These are phyloP conservation scores for Rubus idaeus DNA, from an alignment of 306 rosid genomes.

Conservation along the genomic window DNA sequence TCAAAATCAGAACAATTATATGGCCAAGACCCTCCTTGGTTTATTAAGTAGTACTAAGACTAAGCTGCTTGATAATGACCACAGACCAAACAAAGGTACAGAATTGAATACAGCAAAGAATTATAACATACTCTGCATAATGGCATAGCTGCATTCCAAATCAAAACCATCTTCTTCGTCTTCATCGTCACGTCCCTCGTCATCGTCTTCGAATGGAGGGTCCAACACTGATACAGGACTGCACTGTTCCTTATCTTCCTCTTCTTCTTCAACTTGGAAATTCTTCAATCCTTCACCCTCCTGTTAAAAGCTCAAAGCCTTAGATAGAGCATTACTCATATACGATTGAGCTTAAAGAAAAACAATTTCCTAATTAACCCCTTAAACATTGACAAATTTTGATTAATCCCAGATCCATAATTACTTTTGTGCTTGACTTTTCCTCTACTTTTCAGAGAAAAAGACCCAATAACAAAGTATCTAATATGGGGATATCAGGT, in stretches of 20 bases:
- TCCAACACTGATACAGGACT: conserved; percentile 95
- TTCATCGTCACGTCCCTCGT: conserved; percentile 45
- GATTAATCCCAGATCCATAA: conserved; percentile 35
- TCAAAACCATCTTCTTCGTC: conserved; percentile 47
- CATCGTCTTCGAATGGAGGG: conserved; percentile 81
- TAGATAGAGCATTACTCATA: neutral
- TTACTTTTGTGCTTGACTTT: conserved; percentile 36
- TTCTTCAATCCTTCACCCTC: conserved; percentile 41
- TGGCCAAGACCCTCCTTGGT: conserved; percentile 17
- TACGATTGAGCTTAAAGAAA: neutral
- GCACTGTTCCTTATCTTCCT: conserved; percentile 86
- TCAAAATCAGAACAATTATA: conserved; percentile 28
- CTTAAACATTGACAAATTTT: conserved; percentile 16
- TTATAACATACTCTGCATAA: conserved; percentile 74
- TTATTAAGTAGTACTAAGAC: neutral
- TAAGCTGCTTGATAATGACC: conserved; percentile 49
- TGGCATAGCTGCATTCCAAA: conserved; percentile 80
- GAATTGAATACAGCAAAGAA: conserved; percentile 13
- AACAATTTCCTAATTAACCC: neutral
- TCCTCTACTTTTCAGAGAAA: conserved; percentile 19
- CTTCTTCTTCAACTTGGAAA: conserved; percentile 43
- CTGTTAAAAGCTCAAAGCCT: conserved; percentile 19
- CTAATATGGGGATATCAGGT: conserved; percentile 32
- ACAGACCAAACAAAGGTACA: conserved; percentile 42
- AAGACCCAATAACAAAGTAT: conserved; percentile 21